Evolutionary conservation across 2,329 filamentous ascomycete species (phyloP).

Genomic region (Fusarium decemcellulare): DNA sequence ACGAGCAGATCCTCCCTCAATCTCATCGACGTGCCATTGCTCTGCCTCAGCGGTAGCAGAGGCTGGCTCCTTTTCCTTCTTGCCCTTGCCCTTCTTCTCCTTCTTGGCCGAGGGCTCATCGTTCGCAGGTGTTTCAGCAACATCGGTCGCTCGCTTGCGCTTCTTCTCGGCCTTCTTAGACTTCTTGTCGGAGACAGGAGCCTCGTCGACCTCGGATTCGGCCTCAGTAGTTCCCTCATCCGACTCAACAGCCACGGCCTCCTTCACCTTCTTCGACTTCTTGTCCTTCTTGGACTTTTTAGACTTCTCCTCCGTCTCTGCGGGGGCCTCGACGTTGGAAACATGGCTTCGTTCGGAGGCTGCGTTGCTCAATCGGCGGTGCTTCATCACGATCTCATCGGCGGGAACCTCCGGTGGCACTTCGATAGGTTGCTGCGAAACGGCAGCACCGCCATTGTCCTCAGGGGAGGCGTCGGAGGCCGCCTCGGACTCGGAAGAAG

Average conservation of each 20-base stretch:
- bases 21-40: conserved; percentile 67
- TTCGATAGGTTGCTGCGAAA: conserved; percentile 39
- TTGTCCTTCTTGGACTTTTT: conserved; percentile 45
- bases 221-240: conserved; percentile 25
- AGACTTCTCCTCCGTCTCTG: conserved; percentile 30
- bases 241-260: conserved; percentile 27
- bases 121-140: conserved; percentile 26
- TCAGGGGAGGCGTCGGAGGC: conserved; percentile 38
- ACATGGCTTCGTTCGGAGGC: conserved; percentile 42
- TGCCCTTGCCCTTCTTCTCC: conserved; percentile 43
- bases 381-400: conserved; percentile 51
- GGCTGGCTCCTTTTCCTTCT: conserved; percentile 32
- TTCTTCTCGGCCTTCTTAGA: conserved; percentile 55
- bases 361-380: conserved; percentile 50
- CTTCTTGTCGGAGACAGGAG: conserved; percentile 47
- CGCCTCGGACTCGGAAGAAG: conserved; percentile 39
- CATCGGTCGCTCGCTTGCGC: conserved; percentile 50
- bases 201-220: conserved; percentile 25
- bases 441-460: conserved; percentile 41
- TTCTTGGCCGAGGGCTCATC: conserved; percentile 42
- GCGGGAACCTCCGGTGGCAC: conserved; percentile 43
- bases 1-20: conserved; percentile 65
- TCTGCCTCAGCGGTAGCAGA: conserved; percentile 48
- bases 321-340: conserved; percentile 28
- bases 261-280: conserved; percentile 44